A percentile compares a stretch with the other conserved stretches of the same genome.
Conservation (phyloP, 1,139 yeast species). For the Saccharomyces hybrid region DNA sequence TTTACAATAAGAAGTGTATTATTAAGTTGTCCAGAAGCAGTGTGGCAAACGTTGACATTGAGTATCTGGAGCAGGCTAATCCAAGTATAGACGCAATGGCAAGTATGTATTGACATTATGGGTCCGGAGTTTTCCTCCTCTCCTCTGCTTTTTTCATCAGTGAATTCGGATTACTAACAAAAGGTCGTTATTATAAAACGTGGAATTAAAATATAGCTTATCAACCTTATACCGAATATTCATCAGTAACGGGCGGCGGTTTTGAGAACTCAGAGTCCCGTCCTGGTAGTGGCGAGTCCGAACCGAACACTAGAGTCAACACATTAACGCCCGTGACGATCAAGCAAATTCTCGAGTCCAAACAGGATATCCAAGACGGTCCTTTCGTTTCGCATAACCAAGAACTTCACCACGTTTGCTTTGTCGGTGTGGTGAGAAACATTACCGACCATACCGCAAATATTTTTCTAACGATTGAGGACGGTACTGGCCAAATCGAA, state of each 20-base stretch:
- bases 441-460: constrained; percentile 48
- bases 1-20: background rate
- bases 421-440: constrained; percentile 59
- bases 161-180: background rate
- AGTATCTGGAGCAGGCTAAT: background rate
- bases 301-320: constrained; percentile 12
- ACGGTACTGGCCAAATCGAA: constrained; percentile 75
- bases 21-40: background rate
- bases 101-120: constrained; percentile 7
- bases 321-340: constrained; percentile 75
- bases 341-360: constrained; percentile 64
- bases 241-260: constrained; percentile 26
- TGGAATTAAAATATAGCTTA: constrained; percentile 13
- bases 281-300: constrained; percentile 28
- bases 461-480: constrained; percentile 58
- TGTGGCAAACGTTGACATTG: background rate
- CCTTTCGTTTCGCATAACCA: constrained; percentile 62
- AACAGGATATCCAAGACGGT: constrained; percentile 63
- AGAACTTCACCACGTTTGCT: constrained; percentile 50
- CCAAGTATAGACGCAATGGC: constrained; percentile 7
- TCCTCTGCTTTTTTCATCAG: background rate
- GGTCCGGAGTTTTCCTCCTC: background rate
- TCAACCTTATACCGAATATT: constrained; percentile 30
- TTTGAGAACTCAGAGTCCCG: constrained; percentile 26
- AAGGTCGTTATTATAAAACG: background rate